phyloP scores from a whole-genome alignment of 768 basidiomycete genomes.

The Trametes meyenii region DNA sequence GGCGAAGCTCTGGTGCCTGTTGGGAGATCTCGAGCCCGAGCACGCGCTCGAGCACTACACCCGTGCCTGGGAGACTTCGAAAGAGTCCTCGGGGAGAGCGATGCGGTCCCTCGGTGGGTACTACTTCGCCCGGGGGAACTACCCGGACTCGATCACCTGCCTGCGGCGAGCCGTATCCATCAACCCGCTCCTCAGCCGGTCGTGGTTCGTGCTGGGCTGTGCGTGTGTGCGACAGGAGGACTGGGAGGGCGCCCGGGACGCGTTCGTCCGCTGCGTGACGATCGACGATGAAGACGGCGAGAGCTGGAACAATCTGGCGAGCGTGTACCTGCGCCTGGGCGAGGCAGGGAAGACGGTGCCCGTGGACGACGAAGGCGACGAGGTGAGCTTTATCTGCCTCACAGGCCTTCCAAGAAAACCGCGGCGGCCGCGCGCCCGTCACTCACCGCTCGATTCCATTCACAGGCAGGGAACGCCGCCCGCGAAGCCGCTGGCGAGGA shows the following conservation, averaged over 20 bases:
- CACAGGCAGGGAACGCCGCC: conserved; percentile 16
- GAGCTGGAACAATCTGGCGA: conserved; percentile 98
- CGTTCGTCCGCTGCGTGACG: conserved; percentile 83
- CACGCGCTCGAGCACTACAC: conserved; percentile 74
- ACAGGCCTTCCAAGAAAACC: conserved; percentile 9
- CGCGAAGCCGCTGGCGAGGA: conserved; percentile 16
- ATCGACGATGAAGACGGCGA: conserved; percentile 97
- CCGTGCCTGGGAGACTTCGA: conserved; percentile 83
- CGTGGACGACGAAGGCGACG: conserved; percentile 32
- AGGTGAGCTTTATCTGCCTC: conserved; percentile 20
- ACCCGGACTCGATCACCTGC: conserved; percentile 60
- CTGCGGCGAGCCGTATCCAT: conserved; percentile 79
- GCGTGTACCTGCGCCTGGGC: conserved; percentile 86
- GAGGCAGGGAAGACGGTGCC: conserved; percentile 37
- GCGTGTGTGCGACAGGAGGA: conserved; percentile 79
- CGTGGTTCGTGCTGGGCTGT: conserved; percentile 98
- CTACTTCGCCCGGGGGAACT: conserved; percentile 72
- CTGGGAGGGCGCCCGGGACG: conserved; percentile 83
- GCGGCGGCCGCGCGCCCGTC: conserved; percentile 8
- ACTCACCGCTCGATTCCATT: conserved; percentile 6
- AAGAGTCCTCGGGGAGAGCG: conserved; percentile 80
- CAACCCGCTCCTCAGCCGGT: conserved; percentile 83
- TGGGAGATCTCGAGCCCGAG: conserved; percentile 88
- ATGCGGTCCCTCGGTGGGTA: conserved; percentile 90
- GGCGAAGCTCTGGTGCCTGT: conserved; percentile 93